Base-by-base conservation (phyloP, 257 asterid genomes). In the Eucommia ulmoides region DNA sequence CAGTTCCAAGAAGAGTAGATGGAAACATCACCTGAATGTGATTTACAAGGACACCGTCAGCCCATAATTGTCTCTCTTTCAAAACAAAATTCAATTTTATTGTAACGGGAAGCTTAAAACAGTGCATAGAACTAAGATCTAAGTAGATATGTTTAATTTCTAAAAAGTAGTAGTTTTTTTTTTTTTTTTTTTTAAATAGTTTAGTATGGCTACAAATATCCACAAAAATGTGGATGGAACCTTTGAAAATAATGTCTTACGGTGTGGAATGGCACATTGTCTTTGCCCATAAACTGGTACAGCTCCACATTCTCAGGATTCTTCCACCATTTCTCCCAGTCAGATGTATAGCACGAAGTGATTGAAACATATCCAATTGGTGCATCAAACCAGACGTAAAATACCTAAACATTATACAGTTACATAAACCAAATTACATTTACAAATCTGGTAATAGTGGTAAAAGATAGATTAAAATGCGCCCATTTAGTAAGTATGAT, bases 311-410 rank as follows among this genome's bases (percentile, higher is more conserved):
- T 49, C 53, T 89, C 88, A 56, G 98, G 96, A 71, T 89, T 77
- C 81, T 89, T 85, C 98, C 98, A 89, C 98, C 98, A 85, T 70
- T 89, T 80, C 55, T 85, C 94, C 98, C 96, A 89, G 58, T 85
- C 94, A 17, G 88, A 53, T 22, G 98, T 89, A 76, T 89, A 83
- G 78, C 98, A 82, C 45, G 92, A 54, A 55, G 94, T 85, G 71
- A 89, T 89, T 24, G 98, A 89, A 51, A 85, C 77, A 54, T 89
- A 89, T 48, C 98, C 98, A 65, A 89, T 85, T 50, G 98, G 96
- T 42, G 96, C 93, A 71, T 89, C 98, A 66, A 80, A 89, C 98
- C 98, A 89, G 24, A 89, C 98, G 68, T 89, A 85, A 77, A 89
- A 89, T 20, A 89, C 98, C 98, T 89, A 65, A 54, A 25, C 68